phyloP scores from a whole-genome alignment of 768 basidiomycete genomes.

The Dentipellis fragilis region DNA sequence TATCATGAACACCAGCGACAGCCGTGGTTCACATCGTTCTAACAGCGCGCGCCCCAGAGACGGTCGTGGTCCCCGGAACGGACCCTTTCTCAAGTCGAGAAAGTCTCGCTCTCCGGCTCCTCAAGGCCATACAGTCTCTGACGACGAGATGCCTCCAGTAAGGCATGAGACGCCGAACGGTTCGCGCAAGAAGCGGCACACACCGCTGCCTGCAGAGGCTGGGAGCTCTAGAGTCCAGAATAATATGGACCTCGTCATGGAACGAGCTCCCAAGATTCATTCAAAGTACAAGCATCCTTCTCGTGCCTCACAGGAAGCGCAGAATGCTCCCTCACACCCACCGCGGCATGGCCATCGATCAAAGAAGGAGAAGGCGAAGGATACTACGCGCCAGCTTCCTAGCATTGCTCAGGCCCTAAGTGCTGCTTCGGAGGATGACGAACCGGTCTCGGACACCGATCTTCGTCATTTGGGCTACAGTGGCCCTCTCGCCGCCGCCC shows the following conservation, averaged over 20 bases:
- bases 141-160: constrained; percentile 5
- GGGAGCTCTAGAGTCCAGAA: not conserved
- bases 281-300: not conserved
- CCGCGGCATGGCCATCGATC: not conserved
- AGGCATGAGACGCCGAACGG: constrained; percentile 1
- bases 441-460: constrained; percentile 7
- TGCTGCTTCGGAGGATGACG: constrained; percentile 6
- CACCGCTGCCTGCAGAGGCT: not conserved
- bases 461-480: constrained; percentile 3
- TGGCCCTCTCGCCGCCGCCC: constrained; percentile 33
- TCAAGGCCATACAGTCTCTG: constrained; percentile 1
- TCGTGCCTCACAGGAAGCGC: not conserved
- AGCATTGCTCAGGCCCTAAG: not conserved
- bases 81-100: constrained; percentile 3
- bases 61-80: not conserved
- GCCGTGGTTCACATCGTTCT: not conserved
- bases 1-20: not conserved
- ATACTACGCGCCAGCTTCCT: not conserved
- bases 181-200: constrained; percentile 9
- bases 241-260: not conserved
- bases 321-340: not conserved
- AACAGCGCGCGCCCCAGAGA: not conserved
- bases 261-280: not conserved
- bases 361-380: not conserved
- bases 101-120: constrained; percentile 4